phyloP scores from a whole-genome alignment of 805 yeast species.

The Nakazawaea ishiwadae region DNA sequence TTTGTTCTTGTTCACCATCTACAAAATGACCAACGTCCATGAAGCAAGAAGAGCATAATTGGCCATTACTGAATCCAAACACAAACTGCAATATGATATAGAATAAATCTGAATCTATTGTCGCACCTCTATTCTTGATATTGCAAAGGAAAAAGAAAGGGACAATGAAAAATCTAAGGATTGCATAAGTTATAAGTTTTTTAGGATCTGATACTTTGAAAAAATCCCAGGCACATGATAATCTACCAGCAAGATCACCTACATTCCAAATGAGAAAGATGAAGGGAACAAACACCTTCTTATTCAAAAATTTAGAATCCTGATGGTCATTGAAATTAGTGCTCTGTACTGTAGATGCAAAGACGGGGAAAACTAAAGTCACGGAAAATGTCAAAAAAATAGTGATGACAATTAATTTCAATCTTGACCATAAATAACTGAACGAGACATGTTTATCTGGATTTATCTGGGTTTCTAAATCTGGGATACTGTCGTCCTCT shows the following conservation, averaged over 20 bases:
- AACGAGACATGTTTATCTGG: slow-evolving; percentile 48
- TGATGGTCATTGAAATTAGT: slow-evolving; percentile 27
- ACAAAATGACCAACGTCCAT: slow-evolving; percentile 63
- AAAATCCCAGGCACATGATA: slow-evolving; percentile 48
- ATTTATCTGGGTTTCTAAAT: background rate
- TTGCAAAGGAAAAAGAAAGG: slow-evolving; percentile 74
- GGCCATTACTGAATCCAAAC: slow-evolving; percentile 90
- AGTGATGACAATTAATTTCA: slow-evolving; percentile 59
- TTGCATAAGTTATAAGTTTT: slow-evolving; percentile 48
- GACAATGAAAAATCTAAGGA: slow-evolving; percentile 52
- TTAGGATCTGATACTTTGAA: slow-evolving; percentile 39
- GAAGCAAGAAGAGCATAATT: slow-evolving; percentile 72
- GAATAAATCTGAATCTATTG: slow-evolving; percentile 53
- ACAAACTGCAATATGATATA: slow-evolving; percentile 67
- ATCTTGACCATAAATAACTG: slow-evolving; percentile 50
- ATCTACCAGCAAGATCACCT: slow-evolving; percentile 82
- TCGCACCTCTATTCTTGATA: slow-evolving; percentile 35
- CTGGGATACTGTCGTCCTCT: too few relatives aligned
- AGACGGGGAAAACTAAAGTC: slow-evolving; percentile 83
- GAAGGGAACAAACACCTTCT: slow-evolving; percentile 58
- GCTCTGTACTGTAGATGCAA: slow-evolving; percentile 69
- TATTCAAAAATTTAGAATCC: slow-evolving; percentile 35
- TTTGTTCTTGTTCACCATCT: slow-evolving; percentile 63
- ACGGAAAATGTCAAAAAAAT: slow-evolving; percentile 71
- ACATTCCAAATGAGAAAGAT: slow-evolving; percentile 82